Conservation (phyloP, 306 rosid genomes). For the Rosa multiflora region DNA sequence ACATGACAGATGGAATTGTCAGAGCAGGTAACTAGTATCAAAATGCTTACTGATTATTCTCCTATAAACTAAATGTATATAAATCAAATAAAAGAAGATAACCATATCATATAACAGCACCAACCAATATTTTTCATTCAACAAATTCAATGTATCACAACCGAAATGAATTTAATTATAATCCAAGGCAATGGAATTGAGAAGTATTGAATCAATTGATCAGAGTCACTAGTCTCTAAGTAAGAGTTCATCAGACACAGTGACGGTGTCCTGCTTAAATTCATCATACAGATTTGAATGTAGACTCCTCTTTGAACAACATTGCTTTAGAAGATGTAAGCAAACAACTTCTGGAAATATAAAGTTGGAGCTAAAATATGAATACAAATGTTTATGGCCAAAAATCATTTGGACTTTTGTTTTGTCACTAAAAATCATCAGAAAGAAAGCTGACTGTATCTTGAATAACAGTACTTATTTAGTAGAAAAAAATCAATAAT, state of each 20-base stretch:
- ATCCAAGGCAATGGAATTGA: background rate
- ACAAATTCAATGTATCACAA: background rate
- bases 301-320: background rate
- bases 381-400: background rate
- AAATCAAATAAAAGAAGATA: background rate
- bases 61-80: background rate
- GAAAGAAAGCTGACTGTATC: background rate
- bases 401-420: background rate
- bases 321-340: background rate
- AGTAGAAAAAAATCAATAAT: background rate
- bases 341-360: background rate
- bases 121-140: background rate
- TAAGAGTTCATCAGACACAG: background rate
- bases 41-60: background rate
- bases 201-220: background rate
- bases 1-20: slow-evolving; percentile 4
- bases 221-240: background rate
- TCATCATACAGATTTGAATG: background rate
- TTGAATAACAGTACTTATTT: background rate
- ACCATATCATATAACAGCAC: background rate
- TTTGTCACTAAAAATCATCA: background rate
- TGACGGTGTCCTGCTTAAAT: background rate
- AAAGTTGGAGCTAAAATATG: background rate
- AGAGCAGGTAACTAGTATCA: background rate
- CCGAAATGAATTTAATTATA: background rate